Base-by-base conservation (phyloP, 768 basidiomycete genomes). In the Trametes punicea region DNA sequence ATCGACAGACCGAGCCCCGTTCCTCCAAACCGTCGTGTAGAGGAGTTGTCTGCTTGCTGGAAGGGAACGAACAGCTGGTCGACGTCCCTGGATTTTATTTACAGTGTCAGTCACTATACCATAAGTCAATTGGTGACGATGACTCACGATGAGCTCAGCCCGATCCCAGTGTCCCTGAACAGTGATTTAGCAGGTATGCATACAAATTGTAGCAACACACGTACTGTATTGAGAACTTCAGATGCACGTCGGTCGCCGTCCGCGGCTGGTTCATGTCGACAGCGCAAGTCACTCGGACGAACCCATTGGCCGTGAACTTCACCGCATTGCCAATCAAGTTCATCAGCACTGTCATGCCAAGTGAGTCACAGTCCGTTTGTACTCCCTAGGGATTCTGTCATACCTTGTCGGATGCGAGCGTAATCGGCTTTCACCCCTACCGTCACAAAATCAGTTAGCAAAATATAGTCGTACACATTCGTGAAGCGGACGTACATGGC, bases 1-100 rank as follows among this genome's bases (percentile, higher is more conserved):
- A 90, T 90, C 6, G 84, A 87, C 21, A 88, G 70, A 18, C 88
- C 88, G 8, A 90, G 68, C 9, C 88, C 88, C n/a, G 87, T 88
- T 2, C 88, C 88, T 42, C 88, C 88, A 64, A 87, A 89, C 6
- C 82, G 78, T 25, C 87, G 81, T 6, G 88, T 88, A 0, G 85
- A 87, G 0, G 87, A 88, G 60, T 85, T 88, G 73, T 88, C 88
- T 9, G 86, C 87, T 70, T 90, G 88, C 60, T 85, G 84, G 62
- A 90, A 90, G 8, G 87, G 87, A 18, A 84, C 81, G 60, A 88
- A 90, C 3, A 90, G 70, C 7, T 81, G 74, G 45, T 84, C 83
- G 3, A 84, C 81, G 57, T 88, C 87, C 56, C 78, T 82, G 26
- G 42, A 15, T 30, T 2, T 44, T 16, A n/a, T n/a, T n/a, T n/a